phyloP scores from a whole-genome alignment of 306 rosid species.

The Mimosa bimucronata region DNA sequence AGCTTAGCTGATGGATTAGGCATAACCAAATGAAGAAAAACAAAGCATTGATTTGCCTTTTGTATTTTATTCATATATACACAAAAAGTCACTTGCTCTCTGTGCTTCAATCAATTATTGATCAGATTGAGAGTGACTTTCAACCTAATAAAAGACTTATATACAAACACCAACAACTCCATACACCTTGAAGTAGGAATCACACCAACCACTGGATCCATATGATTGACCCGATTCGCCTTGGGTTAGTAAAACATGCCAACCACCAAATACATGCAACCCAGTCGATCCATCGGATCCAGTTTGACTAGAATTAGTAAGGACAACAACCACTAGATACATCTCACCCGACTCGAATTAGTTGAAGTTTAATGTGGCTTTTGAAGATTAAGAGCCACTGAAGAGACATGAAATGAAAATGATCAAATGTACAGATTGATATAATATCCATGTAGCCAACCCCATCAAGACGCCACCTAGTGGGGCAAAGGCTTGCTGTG shows the following conservation, averaged over 20 bases:
- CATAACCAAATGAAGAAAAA: not conserved
- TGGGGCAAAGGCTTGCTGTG: not conserved
- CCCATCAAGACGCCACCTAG: not conserved
- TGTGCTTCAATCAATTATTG: not conserved
- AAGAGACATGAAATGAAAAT: not conserved
- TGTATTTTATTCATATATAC: not conserved
- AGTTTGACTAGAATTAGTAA: not conserved
- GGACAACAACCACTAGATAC: not conserved
- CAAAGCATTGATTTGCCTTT: not conserved
- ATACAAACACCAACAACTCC: slow-evolving; percentile 20
- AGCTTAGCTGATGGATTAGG: not conserved
- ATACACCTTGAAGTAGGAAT: not conserved
- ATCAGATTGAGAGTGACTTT: slow-evolving; percentile 3
- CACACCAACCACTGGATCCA: not conserved
- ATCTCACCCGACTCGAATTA: not conserved
- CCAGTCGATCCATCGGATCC: not conserved
- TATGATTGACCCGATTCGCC: not conserved
- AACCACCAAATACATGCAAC: not conserved
- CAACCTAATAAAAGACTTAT: not conserved
- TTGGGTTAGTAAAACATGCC: not conserved
- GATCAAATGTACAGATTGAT: slow-evolving; percentile 72
- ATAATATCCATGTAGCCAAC: slow-evolving; percentile 24
- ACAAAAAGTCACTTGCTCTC: not conserved
- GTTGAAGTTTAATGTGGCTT: not conserved
- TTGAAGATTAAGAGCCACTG: not conserved